Base-by-base conservation (phyloP, 441 rosid species). In the Eutrema salsugineum region DNA sequence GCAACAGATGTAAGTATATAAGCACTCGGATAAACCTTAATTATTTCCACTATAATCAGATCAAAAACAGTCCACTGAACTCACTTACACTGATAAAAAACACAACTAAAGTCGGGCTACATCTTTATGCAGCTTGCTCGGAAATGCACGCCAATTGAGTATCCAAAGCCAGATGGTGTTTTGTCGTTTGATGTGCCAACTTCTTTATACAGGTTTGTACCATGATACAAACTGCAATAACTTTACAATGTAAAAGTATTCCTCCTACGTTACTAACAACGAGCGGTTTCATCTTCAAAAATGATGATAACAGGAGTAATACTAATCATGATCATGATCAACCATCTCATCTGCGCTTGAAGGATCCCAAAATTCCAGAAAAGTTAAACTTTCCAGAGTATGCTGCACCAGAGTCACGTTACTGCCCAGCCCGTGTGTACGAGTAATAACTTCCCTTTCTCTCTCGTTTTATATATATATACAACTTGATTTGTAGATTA, bases 261-360 rank as follows among this genome's bases (percentile, higher is more conserved):
- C 22, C 19, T 58, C 28, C 3, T 24, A 47, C 20, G 22, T 46
- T 73, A 20, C 27, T 24, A 19, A 56, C 2, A 19, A 63, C 2
- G 3, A 24, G 24, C 14, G 24, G 32, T 66, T 36, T 36, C 6
- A 19, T 19, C 68, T 55, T 42, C 20, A 43, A 65, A 43, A 54
- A 42, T 63, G 62, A 55, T 33, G 60, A 63, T 64, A 60, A 76
- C 79, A 94, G 99, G 91, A 94, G 99, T 81, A 94, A 89, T 80
- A 94, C 99, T 46, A 94, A 94, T 82, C 99, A 94, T 66, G 88
- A 89, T 64, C 97, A 89, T 51, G 91, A 94, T 80, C 98, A 94
- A 70, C 94, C 96, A 50, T 78, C 96, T 73, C 98, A 94, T 81
- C 89, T 92, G 73, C 87, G 81, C 38, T 77, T 94, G 74, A 90